phyloP scores from a whole-genome alignment of 2,329 filamentous ascomycete genomes.

The Fusarium newnesense region DNA sequence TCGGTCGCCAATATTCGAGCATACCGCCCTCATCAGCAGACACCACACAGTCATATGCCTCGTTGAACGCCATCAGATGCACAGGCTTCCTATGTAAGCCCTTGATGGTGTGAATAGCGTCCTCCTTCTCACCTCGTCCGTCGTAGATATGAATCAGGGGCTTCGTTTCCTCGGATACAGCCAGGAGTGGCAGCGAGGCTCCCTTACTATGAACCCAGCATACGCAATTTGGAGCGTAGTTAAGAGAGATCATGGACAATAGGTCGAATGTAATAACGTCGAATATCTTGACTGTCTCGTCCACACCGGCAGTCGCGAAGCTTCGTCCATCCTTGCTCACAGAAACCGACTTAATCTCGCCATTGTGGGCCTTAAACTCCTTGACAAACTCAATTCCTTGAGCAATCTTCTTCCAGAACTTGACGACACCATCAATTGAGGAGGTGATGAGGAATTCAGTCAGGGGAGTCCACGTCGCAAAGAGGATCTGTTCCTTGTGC shows the following conservation, averaged over 20 bases:
- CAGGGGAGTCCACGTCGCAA: conserved; percentile 85
- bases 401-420: conserved; percentile 98
- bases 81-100: conserved; percentile 85
- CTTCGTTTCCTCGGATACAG: conserved; percentile 80
- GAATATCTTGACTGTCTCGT: conserved; percentile 84
- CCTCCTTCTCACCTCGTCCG: conserved; percentile 82
- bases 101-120: conserved; percentile 80
- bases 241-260: conserved; percentile 81
- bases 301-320: conserved; percentile 87
- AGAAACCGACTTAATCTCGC: conserved; percentile 84
- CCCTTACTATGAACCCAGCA: conserved; percentile 94
- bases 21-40: conserved; percentile 91
- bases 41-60: conserved; percentile 86
- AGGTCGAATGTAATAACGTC: conserved; percentile 89
- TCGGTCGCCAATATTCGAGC: conserved; percentile 95
- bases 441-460: conserved; percentile 97
- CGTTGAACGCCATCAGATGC: conserved; percentile 88
- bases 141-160: conserved; percentile 86
- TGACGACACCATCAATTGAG: conserved; percentile 94
- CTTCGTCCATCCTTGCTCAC: conserved; percentile 91
- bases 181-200: conserved; percentile 86
- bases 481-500: conserved; percentile 95
- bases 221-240: conserved; percentile 78
- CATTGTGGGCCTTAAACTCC: conserved; percentile 91
- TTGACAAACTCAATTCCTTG: conserved; percentile 97